Base-by-base conservation (phyloP, 1,284 basidiomycete species). In the Amylostereum chailletii region DNA sequence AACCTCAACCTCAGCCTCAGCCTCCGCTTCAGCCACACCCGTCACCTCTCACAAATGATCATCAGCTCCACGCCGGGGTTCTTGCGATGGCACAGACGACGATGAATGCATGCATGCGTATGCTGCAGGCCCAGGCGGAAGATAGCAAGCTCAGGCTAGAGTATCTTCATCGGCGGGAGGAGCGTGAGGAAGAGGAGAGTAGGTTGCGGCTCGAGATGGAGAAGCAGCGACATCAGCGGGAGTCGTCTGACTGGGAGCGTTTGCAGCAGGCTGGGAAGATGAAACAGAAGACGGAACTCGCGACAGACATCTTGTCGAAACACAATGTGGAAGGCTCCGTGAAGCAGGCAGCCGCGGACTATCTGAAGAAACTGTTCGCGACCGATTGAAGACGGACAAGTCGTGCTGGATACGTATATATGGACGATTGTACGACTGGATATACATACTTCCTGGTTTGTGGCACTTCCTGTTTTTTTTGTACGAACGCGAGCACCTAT, bases 311-410 rank as follows among this genome's bases (percentile, higher is more conserved):
- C 10, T 62, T 85, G 51, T 65, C 69, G n/a, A 81, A 76, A 54
- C 69, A 73, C 6, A 66, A 62, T 38, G 69, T 79, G 9, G 79
- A 82, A 53, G 69, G 71, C 27, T 70, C 72, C 11, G 71, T 86
- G 47, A 81, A 77, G 60, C 75, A 77, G 56, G 78, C 77, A 3
- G 84, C 83, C 4, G 72, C 77, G 47, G 82, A 86, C 46, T 87
- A 82, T 63, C 62, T 86, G 53, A 83, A 82, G 66, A 76, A 74
- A 58, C 61, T 82, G n/a, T 80, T 69, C 31, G 53, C 55, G 8
- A 54, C 51, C 10, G 55, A 57, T 26, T 56, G 52, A 56, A 26
- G 29, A 37, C 42, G 30, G 7, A 19, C 31, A 26, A 34, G 3
- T 34, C 27, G 8, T 37, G 36, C 8, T 37, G 36, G n/a, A n/a